A percentile compares a stretch with the other conserved stretches of the same genome.
Conservation (phyloP, 306 rosid species). For the Citrullus amarus region DNA sequence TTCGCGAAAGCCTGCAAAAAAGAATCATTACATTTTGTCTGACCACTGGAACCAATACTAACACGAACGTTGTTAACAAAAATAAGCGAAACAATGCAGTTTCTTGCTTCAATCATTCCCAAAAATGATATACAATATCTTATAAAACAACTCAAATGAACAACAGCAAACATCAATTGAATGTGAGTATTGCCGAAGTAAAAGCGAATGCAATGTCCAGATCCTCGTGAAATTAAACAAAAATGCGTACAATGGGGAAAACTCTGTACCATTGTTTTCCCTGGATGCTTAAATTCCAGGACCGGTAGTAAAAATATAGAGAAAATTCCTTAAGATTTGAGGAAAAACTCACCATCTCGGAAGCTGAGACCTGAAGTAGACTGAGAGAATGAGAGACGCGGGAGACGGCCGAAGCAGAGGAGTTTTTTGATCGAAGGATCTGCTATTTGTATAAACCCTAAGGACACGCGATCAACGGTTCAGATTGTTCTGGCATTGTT, state of each 20-base stretch:
- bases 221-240: neutral
- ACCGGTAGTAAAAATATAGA: neutral
- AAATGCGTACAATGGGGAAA: neutral
- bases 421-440: neutral
- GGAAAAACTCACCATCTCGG: slow-evolving; percentile 2
- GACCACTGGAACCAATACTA: neutral
- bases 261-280: neutral
- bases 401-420: slow-evolving; percentile 5
- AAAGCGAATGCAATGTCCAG: neutral
- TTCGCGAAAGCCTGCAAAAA: slow-evolving; percentile 37
- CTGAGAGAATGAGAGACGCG: neutral
- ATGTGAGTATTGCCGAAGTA: neutral
- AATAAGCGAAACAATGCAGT: neutral
- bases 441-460: neutral
- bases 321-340: neutral
- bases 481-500: neutral
- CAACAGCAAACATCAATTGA: neutral
- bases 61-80: neutral
- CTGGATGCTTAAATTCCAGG: neutral
- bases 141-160: neutral
- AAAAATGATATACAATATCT: neutral
- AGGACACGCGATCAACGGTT: neutral
- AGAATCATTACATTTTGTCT: neutral
- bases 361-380: neutral
- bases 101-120: neutral